A percentile compares a stretch with the other conserved stretches of the same genome.
phyloP scores from a whole-genome alignment of 2,329 filamentous ascomycete genomes.

The Neurospora sp. region DNA sequence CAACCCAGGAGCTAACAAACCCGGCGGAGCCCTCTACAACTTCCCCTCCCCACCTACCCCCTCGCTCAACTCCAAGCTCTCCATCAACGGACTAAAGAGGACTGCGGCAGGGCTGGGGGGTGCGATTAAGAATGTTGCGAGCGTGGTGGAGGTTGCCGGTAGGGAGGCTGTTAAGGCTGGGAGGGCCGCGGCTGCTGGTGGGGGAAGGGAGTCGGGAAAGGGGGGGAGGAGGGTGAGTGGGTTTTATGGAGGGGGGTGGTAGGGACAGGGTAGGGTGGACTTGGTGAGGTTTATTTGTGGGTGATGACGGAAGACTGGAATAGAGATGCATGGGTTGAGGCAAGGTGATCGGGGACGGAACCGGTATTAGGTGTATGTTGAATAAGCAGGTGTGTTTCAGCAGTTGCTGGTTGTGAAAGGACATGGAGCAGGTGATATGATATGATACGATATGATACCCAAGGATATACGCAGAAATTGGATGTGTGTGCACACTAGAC shows the following conservation, averaged over 20 bases:
- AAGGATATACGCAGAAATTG: no score
- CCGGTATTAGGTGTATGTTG: no score
- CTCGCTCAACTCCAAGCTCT: not conserved
- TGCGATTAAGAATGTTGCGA: not conserved
- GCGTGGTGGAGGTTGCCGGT: not conserved
- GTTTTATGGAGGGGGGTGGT: constrained; percentile 14
- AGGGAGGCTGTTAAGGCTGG: not conserved
- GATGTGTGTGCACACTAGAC: no score
- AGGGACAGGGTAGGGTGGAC: not conserved
- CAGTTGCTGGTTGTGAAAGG: no score
- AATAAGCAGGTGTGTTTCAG: no score
- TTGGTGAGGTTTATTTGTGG: not conserved
- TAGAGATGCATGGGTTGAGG: no score
- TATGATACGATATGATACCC: no score
- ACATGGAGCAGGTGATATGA: no score
- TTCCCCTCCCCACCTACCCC: not conserved
- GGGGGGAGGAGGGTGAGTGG: not conserved
- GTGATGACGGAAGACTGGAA: no score
- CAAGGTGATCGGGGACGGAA: no score
- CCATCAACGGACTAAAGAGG: not conserved
- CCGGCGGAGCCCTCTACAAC: not conserved
- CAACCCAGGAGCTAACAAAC: not conserved
- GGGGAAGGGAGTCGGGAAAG: not conserved
- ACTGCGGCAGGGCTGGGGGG: not conserved
- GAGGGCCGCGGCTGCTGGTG: not conserved